Conservation (phyloP, 129 eudicot species). For the Tagetes erecta region DNA sequence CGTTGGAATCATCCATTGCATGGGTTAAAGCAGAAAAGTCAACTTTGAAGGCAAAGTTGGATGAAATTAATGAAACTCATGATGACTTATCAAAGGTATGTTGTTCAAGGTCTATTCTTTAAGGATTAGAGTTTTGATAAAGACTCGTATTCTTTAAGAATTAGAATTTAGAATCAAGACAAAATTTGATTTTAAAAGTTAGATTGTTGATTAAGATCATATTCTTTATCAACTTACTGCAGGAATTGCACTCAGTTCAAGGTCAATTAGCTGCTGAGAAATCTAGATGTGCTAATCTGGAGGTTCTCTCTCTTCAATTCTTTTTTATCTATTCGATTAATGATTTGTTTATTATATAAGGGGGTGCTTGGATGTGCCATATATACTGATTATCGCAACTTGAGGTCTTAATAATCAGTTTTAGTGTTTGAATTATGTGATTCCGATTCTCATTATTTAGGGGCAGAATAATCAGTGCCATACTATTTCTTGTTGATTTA, state of each 20-base stretch:
- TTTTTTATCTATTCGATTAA: background rate
- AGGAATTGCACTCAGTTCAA: conserved; percentile 91
- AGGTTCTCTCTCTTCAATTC: conserved; percentile 47
- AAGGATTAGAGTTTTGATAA: no score
- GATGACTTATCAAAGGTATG: conserved; percentile 78
- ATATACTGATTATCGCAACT: background rate
- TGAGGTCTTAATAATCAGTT: background rate
- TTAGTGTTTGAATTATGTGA: background rate
- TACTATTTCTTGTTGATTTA: background rate
- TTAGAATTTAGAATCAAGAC: no score
- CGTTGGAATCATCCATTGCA: conserved; percentile 68
- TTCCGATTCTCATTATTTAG: background rate
- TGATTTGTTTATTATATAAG: background rate
- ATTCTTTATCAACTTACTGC: conserved; percentile 29
- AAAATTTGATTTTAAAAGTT: conserved; percentile 4
- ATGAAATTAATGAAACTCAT: conserved; percentile 59
- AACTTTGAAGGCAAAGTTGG: conserved; percentile 64
- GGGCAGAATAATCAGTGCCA: background rate
- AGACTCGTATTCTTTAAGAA: no score
- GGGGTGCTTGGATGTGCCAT: conserved; percentile 5
- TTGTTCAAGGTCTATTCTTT: background rate
- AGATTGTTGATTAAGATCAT: conserved; percentile 14
- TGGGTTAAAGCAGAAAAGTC: conserved; percentile 64
- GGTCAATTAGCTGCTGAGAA: conserved; percentile 85
- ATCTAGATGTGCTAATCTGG: conserved; percentile 92